Percentiles rank a stretch among this genome's conserved stretches.
phyloP scores from a whole-genome alignment of 2,329 filamentous ascomycete genomes.

The Sporothrix dimorphospora region DNA sequence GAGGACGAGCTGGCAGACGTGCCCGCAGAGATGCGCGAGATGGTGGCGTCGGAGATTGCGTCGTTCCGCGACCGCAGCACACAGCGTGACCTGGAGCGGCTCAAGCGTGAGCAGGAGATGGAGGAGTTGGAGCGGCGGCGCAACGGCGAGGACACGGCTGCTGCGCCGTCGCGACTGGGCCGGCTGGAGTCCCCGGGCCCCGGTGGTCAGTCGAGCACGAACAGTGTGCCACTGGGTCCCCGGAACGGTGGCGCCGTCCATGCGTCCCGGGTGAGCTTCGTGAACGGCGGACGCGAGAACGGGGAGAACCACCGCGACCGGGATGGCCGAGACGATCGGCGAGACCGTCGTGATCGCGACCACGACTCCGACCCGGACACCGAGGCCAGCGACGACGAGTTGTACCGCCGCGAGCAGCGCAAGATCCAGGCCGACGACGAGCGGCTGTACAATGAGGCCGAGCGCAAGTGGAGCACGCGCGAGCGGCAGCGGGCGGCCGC shows the following conservation, averaged over 20 bases:
- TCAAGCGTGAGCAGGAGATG: constrained; percentile 87
- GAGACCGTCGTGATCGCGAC: background rate
- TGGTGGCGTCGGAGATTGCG: constrained; percentile 89
- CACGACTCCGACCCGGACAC: constrained; percentile 70
- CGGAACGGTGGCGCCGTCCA: constrained; percentile 42
- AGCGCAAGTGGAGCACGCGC: constrained; percentile 87
- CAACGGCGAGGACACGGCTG: constrained; percentile 49
- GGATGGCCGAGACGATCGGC: background rate
- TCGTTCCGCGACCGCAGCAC: constrained; percentile 93
- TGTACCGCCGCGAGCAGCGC: constrained; percentile 71
- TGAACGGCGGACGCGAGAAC: constrained; percentile 69
- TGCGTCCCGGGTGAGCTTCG: constrained; percentile 64
- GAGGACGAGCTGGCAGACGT: constrained; percentile 97
- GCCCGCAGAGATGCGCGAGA: constrained; percentile 92
- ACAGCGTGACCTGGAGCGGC: constrained; percentile 81
- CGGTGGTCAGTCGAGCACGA: constrained; percentile 57
- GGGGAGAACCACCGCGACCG: constrained; percentile 53
- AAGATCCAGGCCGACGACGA: constrained; percentile 77
- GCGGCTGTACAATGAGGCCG: constrained; percentile 79
- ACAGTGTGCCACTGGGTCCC: constrained; percentile 77
- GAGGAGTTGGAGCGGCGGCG: constrained; percentile 81
- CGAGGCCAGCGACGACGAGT: constrained; percentile 82
- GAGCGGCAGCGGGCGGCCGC: constrained; percentile 84
- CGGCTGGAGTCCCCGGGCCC: constrained; percentile 71
- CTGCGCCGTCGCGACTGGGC: constrained; percentile 53